phyloP scores from a whole-genome alignment of 345 rosid species.

The Conringia planisiliqua region DNA sequence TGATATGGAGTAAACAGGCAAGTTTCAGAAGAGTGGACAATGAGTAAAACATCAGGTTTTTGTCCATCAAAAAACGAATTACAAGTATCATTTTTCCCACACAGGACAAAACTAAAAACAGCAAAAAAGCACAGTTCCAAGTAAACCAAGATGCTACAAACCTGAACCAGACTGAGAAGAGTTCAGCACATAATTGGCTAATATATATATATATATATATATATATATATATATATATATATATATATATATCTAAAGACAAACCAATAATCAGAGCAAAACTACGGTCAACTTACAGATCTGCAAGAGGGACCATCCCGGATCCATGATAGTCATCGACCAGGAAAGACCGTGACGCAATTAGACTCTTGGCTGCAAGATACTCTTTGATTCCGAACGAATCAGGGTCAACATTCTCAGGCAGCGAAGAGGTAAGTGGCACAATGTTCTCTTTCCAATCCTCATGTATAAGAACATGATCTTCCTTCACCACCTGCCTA shows the following conservation, averaged over 20 bases:
- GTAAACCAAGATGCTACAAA: background rate
- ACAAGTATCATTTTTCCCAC: background rate
- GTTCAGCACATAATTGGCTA: no score
- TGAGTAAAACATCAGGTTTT: background rate
- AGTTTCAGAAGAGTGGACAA: background rate
- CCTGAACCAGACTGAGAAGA: no score
- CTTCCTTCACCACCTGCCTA: constrained; percentile 82
- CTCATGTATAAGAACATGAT: constrained; percentile 58
- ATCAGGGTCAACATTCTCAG: constrained; percentile 26
- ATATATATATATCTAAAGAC: no score
- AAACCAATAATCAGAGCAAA: background rate
- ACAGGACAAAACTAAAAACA: background rate
- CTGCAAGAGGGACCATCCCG: constrained; percentile 95
- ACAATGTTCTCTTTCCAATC: constrained; percentile 74
- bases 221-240: no score
- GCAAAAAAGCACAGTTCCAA: background rate
- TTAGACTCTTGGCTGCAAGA: constrained; percentile 63
- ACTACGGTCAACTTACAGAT: constrained; percentile 54
- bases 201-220: no score
- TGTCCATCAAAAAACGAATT: background rate
- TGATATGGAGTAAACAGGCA: constrained; percentile 3
- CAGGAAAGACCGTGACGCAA: constrained; percentile 75
- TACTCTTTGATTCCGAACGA: constrained; percentile 60
- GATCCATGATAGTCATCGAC: constrained; percentile 76
- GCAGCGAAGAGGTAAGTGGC: constrained; percentile 50